Evolutionary conservation across 228 moss, liverwort and hornwort genomes (phyloP).

Genomic region (Sphagnum fallax): DNA sequence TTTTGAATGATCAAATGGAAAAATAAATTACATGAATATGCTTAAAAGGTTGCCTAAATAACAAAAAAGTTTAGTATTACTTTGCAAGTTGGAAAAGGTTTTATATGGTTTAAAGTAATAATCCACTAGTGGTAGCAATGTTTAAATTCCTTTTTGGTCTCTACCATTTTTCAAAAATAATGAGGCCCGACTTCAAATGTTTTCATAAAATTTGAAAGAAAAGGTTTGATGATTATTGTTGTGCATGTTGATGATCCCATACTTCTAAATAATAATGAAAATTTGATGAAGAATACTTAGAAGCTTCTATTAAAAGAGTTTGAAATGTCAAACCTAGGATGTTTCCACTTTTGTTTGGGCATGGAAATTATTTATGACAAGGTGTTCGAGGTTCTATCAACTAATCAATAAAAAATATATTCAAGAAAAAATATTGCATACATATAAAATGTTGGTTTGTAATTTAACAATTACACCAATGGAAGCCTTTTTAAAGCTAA

Average conservation of each 20-base stretch:
- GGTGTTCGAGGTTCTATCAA: not conserved
- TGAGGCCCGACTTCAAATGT: not conserved
- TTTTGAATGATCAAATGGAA: not conserved
- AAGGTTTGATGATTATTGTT: not conserved
- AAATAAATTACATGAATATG: slow-evolving; percentile 2
- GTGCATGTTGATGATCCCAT: not conserved
- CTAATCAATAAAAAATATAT: not conserved
- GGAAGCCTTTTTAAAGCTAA: not conserved
- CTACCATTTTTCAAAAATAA: not conserved
- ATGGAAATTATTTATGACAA: not conserved
- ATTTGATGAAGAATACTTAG: not conserved
- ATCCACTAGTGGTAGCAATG: slow-evolving; percentile 2
- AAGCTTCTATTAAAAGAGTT: not conserved
- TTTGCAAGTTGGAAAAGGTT: slow-evolving; percentile 1
- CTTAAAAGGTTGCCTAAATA: not conserved
- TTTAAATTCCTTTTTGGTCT: slow-evolving; percentile 3
- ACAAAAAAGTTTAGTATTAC: not conserved
- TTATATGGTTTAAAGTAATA: slow-evolving; percentile 12
- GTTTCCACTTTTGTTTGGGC: not conserved
- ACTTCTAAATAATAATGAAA: not conserved
- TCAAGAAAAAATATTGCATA: not conserved
- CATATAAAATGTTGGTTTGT: not conserved
- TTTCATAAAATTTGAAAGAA: not conserved
- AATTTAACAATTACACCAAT: not conserved
- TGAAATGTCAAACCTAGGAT: not conserved